These are phyloP conservation scores for Yamadazyma kitorensis DNA, from an alignment of 805 yeast genomes.

Conservation along the genomic window DNA sequence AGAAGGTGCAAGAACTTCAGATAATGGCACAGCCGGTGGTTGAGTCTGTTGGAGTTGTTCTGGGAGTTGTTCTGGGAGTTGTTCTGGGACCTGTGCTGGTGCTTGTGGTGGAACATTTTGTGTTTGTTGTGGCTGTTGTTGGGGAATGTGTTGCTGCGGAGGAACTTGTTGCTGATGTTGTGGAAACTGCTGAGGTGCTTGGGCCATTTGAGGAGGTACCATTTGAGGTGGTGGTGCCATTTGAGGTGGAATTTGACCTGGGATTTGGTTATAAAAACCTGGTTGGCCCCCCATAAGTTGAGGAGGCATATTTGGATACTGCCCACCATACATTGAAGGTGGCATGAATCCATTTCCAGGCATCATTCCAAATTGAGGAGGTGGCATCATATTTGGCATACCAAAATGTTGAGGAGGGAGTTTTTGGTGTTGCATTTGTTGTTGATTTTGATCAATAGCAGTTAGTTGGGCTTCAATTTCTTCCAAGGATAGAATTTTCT, in stretches of 20 bases:
- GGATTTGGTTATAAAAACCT: conserved; percentile 9
- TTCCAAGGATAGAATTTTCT: conserved; percentile 66
- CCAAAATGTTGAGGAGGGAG: conserved; percentile 34
- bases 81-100: conserved; percentile 2
- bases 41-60: conserved; percentile 1
- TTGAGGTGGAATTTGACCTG: conserved; percentile 15
- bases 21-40: conserved; percentile 9
- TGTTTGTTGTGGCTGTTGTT: conserved; percentile 1
- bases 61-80: conserved; percentile 1
- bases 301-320: conserved; percentile 13
- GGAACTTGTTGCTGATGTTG: conserved; percentile 7
- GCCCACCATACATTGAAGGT: conserved; percentile 16
- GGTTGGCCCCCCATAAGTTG: conserved; percentile 14
- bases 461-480: conserved; percentile 80
- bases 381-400: conserved; percentile 42
- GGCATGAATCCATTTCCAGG: conserved; percentile 13
- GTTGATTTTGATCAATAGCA: conserved; percentile 36
- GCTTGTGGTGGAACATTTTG: conserved; percentile 4
- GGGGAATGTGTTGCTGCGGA: conserved; percentile 8
- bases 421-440: conserved; percentile 22
- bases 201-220: conserved; percentile 9
- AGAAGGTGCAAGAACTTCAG: conserved; percentile 13
- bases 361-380: conserved; percentile 13
- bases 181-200: conserved; percentile 11
- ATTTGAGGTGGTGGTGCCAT: conserved; percentile 9